Conservation (phyloP, 257 asterid species). For the Fraxinus pennsylvanica region DNA sequence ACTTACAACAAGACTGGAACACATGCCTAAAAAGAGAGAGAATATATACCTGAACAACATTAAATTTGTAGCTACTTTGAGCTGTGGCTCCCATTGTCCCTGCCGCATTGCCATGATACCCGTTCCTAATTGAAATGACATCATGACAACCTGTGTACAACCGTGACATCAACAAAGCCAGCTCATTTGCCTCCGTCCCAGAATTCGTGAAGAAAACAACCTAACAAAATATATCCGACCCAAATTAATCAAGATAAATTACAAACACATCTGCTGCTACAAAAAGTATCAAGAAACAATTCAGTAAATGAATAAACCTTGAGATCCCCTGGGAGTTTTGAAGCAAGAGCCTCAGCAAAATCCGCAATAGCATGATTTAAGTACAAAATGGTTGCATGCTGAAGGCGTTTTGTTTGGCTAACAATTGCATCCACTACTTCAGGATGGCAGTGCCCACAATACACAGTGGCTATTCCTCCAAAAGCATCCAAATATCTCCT, state of each 20-base stretch:
- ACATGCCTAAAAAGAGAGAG: background rate
- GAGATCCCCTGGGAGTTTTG: constrained; percentile 78
- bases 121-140: constrained; percentile 78
- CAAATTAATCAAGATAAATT: background rate
- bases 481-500: constrained; percentile 83
- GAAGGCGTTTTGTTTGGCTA: constrained; percentile 69
- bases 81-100: constrained; percentile 90
- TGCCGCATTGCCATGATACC: constrained; percentile 90
- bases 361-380: constrained; percentile 80
- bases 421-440: constrained; percentile 82
- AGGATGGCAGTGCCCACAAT: constrained; percentile 93
- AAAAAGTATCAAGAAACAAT: background rate
- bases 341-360: constrained; percentile 82
- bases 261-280: background rate
- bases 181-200: constrained; percentile 93
- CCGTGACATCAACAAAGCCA: constrained; percentile 85
- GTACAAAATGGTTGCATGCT: constrained; percentile 81
- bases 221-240: constrained; percentile 31
- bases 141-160: constrained; percentile 72
- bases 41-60: constrained; percentile 71
- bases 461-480: constrained; percentile 91
- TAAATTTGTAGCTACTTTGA: constrained; percentile 80
- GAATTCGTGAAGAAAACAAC: constrained; percentile 93
- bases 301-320: constrained; percentile 47
- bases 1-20: background rate